A percentile compares a stretch with the other conserved stretches of the same genome.
Conservation (phyloP, 495 filamentous ascomycete species). For the Hyaloscypha bicolor region DNA sequence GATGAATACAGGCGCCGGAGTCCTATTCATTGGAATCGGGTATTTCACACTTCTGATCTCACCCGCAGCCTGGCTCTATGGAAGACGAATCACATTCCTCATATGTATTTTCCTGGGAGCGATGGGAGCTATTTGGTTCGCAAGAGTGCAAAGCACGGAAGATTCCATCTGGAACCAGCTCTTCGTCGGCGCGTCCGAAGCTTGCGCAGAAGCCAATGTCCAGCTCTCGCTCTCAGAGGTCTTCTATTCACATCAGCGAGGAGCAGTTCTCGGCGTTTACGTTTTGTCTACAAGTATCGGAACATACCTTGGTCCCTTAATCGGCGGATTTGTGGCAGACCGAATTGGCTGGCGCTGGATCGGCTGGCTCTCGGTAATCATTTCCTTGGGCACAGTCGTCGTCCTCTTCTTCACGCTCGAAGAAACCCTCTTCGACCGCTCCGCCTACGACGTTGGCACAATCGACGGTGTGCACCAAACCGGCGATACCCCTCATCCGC, state of each 20-base stretch:
- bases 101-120: conserved; percentile 16
- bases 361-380: conserved; percentile 80
- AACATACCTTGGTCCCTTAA: conserved; percentile 76
- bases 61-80: conserved; percentile 19
- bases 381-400: conserved; percentile 60
- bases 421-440: conserved; percentile 22
- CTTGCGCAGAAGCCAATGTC: conserved; percentile 20
- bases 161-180: conserved; percentile 24
- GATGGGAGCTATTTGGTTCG: conserved; percentile 22
- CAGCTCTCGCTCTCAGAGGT: conserved; percentile 22
- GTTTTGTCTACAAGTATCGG: conserved; percentile 48
- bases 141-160: conserved; percentile 5
- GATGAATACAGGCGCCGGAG: conserved; percentile 23
- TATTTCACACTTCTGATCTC: conserved; percentile 15
- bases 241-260: conserved; percentile 21
- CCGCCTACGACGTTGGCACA: conserved; percentile 6
- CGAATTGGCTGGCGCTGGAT: conserved; percentile 80
- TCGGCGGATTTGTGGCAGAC: conserved; percentile 68
- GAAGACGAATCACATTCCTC: conserved; percentile 21
- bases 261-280: conserved; percentile 17
- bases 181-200: conserved; percentile 20
- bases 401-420: conserved; percentile 61
- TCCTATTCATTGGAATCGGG: conserved; percentile 21
- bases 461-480: conserved; percentile 16
- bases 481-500: not conserved